Evolutionary conservation across 148 eudicot genomes (phyloP).

Genomic region (Pharnaceum exiguum): DNA sequence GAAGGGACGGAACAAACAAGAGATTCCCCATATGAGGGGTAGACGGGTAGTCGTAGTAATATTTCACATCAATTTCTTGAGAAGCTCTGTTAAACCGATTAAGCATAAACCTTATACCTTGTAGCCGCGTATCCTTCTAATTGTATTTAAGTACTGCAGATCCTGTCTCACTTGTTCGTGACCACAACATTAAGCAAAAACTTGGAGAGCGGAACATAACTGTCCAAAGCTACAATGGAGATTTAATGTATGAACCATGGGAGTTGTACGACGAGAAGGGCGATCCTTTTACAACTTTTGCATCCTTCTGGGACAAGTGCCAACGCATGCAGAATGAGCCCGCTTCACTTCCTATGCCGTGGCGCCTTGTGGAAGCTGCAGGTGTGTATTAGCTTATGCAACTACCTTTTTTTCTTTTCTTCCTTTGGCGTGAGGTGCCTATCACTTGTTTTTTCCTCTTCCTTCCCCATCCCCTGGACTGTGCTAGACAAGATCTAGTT

Average conservation of each 20-base stretch:
- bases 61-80: too few relatives aligned
- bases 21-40: too few relatives aligned
- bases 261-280: conserved; percentile 78
- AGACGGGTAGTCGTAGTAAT: too few relatives aligned
- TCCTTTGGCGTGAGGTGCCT: background rate
- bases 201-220: conserved; percentile 57
- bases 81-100: too few relatives aligned
- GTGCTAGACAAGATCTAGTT: too few relatives aligned
- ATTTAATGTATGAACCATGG: conserved; percentile 94
- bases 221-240: conserved; percentile 78
- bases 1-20: too few relatives aligned
- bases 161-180: conserved; percentile 95
- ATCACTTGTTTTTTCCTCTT: background rate
- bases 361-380: conserved; percentile 56
- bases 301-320: conserved; percentile 78
- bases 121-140: background rate
- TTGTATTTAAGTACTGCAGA: conserved; percentile 39
- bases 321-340: conserved; percentile 53
- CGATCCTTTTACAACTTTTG: conserved; percentile 66
- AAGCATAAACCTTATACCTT: too few relatives aligned
- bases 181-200: conserved; percentile 75
- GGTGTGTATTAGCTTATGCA: conserved; percentile 34
- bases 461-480: too few relatives aligned
- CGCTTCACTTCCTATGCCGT: conserved; percentile 64
- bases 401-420: background rate